A percentile compares a stretch with the other conserved stretches of the same genome.
Evolutionary conservation across 305 asterid genomes (phyloP).

Genomic region (Galium porrigens): DNA sequence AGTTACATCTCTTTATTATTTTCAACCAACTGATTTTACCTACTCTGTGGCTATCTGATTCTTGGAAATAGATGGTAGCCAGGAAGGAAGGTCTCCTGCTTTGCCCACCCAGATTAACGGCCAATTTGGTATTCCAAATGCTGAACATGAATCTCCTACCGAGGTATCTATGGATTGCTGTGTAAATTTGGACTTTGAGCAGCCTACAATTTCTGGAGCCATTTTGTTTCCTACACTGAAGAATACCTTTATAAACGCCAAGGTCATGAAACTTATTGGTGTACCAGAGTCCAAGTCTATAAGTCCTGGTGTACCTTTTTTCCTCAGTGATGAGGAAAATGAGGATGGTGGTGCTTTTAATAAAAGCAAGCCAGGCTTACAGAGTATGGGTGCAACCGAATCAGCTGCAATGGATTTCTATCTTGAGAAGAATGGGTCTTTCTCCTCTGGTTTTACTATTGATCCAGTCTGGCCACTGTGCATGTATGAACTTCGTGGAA

Average conservation of each 20-base stretch:
- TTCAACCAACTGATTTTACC: neutral
- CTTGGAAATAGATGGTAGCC: slow-evolving; percentile 7
- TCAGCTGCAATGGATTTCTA: slow-evolving; percentile 13
- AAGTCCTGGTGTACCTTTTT: slow-evolving; percentile 18
- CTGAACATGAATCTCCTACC: slow-evolving; percentile 17
- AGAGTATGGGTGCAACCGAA: slow-evolving; percentile 12
- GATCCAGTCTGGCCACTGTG: slow-evolving; percentile 44
- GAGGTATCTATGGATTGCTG: slow-evolving; percentile 12
- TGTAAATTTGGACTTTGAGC: slow-evolving; percentile 14
- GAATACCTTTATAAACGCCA: slow-evolving; percentile 25
- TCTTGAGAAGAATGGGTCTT: slow-evolving; percentile 27
- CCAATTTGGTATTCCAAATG: slow-evolving; percentile 1
- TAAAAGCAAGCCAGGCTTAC: slow-evolving; percentile 8
- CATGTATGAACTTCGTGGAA: slow-evolving; percentile 41
- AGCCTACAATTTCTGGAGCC: slow-evolving; percentile 16
- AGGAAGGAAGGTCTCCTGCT: slow-evolving; percentile 8
- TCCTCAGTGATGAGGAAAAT: slow-evolving; percentile 13
- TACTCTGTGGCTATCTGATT: neutral
- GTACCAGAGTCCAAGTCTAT: slow-evolving; percentile 14
- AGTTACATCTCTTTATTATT: neutral
- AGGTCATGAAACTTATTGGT: slow-evolving; percentile 16
- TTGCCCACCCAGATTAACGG: slow-evolving; percentile 1
- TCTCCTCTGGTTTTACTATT: slow-evolving; percentile 24
- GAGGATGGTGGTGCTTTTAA: slow-evolving; percentile 7
- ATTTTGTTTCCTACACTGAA: slow-evolving; percentile 21